Conservation (phyloP, 108 stramenopile species). For the Conticribra weissflogii region DNA sequence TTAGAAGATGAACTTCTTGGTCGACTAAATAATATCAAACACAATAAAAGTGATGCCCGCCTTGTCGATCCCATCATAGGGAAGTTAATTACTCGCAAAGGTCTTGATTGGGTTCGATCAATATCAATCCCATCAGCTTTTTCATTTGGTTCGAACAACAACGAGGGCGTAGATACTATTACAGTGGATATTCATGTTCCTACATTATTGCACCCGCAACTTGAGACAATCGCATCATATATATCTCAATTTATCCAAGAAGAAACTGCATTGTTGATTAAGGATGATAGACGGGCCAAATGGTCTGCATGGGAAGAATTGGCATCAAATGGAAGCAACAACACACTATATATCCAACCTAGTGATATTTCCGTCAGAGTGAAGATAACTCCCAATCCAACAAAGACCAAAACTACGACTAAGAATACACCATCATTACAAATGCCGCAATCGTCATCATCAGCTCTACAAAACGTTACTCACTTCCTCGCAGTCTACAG, state of each 20-base stretch:
- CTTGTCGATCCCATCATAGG: slow-evolving; percentile 44
- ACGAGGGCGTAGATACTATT: slow-evolving; percentile 13
- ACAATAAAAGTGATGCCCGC: slow-evolving; percentile 6
- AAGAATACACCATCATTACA: slow-evolving; percentile 38
- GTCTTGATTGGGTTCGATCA: slow-evolving; percentile 42
- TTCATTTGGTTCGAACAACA: slow-evolving; percentile 5
- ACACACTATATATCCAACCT: slow-evolving; percentile 10
- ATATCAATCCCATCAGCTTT: slow-evolving; percentile 30
- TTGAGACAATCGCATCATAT: slow-evolving; percentile 50
- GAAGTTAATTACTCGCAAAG: slow-evolving; percentile 21
- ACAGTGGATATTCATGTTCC: slow-evolving; percentile 67
- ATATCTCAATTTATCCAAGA: slow-evolving; percentile 48
- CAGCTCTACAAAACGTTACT: slow-evolving; percentile 69
- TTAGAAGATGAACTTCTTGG: slow-evolving; percentile 42
- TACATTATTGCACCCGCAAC: slow-evolving; percentile 68
- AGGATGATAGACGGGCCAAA: slow-evolving; percentile 1
- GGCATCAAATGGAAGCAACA: too few relatives aligned
- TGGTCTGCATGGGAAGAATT: slow-evolving; percentile 21
- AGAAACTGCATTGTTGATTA: slow-evolving; percentile 26
- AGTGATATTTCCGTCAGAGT: slow-evolving; percentile 27
- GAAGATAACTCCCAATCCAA: slow-evolving; percentile 20
- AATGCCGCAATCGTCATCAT: slow-evolving; percentile 56
- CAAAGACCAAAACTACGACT: slow-evolving; percentile 35
- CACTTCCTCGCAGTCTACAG: slow-evolving; percentile 89
- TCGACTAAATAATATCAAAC: slow-evolving; percentile 17